Conservation (phyloP, 2,329 filamentous ascomycete genomes). For the Fusarium sp. region DNA sequence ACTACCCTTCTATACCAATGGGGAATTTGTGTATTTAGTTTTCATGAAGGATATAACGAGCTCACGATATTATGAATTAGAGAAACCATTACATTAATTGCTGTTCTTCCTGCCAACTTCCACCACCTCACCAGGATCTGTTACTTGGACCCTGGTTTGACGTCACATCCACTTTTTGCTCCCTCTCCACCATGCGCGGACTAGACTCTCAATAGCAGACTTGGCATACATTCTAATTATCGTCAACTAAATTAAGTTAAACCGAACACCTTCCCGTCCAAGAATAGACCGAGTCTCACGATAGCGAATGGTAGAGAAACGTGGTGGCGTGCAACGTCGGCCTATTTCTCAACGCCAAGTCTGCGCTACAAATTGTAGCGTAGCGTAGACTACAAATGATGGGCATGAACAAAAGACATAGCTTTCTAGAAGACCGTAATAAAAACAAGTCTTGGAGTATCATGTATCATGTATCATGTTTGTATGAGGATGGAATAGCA, state of each 20-base stretch:
- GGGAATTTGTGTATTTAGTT: constrained; percentile 37
- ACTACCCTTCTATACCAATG: constrained; percentile 18
- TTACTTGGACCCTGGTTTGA: constrained; percentile 31
- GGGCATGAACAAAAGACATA: background rate
- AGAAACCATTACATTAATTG: background rate
- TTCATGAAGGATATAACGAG: constrained; percentile 42
- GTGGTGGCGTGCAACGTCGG: constrained; percentile 33
- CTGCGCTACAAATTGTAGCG: background rate
- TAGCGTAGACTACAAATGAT: background rate
- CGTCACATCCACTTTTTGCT: constrained; percentile 33
- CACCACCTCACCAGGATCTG: background rate
- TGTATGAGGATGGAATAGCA: background rate
- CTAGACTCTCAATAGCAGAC: constrained; percentile 10
- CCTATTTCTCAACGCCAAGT: constrained; percentile 7
- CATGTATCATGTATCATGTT: background rate
- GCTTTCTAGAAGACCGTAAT: background rate
- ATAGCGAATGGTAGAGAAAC: constrained; percentile 20
- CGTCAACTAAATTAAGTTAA: constrained; percentile 16
- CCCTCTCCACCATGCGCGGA: constrained; percentile 6
- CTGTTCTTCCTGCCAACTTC: background rate
- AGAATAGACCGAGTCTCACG: constrained; percentile 6
- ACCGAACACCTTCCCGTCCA: constrained; percentile 19
- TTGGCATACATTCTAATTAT: constrained; percentile 29
- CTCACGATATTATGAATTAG: constrained; percentile 42
- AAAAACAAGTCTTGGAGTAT: background rate